Percentiles rank a stretch among this genome's conserved stretches.
phyloP scores from a whole-genome alignment of 768 basidiomycete species.

The Hortiboletus campestris region DNA sequence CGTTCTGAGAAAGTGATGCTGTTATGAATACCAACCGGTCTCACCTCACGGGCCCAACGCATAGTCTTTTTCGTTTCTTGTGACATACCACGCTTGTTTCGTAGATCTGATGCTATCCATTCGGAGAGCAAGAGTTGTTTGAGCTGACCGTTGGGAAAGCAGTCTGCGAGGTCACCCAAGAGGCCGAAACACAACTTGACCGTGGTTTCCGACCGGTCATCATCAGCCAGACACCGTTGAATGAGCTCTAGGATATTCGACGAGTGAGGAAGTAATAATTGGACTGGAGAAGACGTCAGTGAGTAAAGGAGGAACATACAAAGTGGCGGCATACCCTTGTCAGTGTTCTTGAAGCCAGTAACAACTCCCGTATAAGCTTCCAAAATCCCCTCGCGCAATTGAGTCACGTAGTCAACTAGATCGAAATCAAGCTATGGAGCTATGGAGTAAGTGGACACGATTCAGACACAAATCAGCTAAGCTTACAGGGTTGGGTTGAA shows the following conservation, averaged over 20 bases:
- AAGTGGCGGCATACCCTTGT: constrained; percentile 51
- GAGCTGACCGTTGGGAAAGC: constrained; percentile 78
- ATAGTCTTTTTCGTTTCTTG: constrained; percentile 83
- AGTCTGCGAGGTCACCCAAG: constrained; percentile 89
- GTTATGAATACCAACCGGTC: constrained; percentile 16
- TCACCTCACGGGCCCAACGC: constrained; percentile 92
- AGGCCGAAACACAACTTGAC: constrained; percentile 79
- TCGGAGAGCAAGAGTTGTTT: constrained; percentile 74
- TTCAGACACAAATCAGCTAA: neutral
- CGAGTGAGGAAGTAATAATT: constrained; percentile 62
- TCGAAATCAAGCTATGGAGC: constrained; percentile 72
- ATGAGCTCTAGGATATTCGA: constrained; percentile 76
- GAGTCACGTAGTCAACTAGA: constrained; percentile 87
- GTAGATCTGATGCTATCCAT: constrained; percentile 76
- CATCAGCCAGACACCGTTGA: constrained; percentile 72
- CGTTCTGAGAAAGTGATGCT: neutral
- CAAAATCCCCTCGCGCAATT: constrained; percentile 89
- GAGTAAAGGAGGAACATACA: neutral
- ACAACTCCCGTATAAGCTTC: constrained; percentile 97
- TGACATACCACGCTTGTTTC: constrained; percentile 70
- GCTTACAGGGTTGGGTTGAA: constrained; percentile 84
- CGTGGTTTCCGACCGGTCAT: constrained; percentile 79
- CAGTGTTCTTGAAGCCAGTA: constrained; percentile 82
- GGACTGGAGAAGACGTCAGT: constrained; percentile 4
- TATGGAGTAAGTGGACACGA: neutral